Percentiles rank a stretch among this genome's conserved stretches.
Evolutionary conservation across 23 red algal genomes (phyloP).

Genomic region (Porphyridium purpureum): DNA sequence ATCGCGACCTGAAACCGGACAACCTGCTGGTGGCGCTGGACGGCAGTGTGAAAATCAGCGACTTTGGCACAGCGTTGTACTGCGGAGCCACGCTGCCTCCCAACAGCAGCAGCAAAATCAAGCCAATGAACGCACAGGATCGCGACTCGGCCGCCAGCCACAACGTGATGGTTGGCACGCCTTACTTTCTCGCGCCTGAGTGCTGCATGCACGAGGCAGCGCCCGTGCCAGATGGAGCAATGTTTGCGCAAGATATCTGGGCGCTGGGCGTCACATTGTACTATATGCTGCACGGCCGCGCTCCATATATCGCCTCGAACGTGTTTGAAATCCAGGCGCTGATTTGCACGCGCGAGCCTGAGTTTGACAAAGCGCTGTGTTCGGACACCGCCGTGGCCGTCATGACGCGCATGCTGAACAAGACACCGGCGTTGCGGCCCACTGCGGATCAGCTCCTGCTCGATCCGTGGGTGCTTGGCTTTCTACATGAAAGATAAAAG

Average conservation of each 20-base stretch:
- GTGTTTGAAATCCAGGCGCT: not conserved
- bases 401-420: too few species aligned
- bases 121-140: too few species aligned
- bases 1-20: conserved; percentile 25
- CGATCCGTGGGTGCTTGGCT: too few species aligned
- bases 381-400: too few species aligned
- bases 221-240: not conserved
- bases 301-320: conserved; percentile 12
- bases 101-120: too few species aligned
- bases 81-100: too few species aligned
- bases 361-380: too few species aligned
- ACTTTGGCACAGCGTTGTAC: too few species aligned
- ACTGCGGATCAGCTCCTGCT: too few species aligned
- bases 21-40: conserved; percentile 17
- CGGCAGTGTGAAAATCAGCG: conserved; percentile 17
- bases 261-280: conserved; percentile 27
- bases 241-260: conserved; percentile 10
- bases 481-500: too few species aligned
- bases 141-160: too few species aligned
- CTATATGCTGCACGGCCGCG: conserved; percentile 7
- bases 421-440: too few species aligned
- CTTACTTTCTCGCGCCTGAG: conserved; percentile 11
- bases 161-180: conserved; percentile 12
- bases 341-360: not conserved
- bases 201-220: not conserved